These are phyloP conservation scores for Sarocladium oryzae DNA, from an alignment of 2,329 filamentous ascomycete species.

Conservation along the genomic window DNA sequence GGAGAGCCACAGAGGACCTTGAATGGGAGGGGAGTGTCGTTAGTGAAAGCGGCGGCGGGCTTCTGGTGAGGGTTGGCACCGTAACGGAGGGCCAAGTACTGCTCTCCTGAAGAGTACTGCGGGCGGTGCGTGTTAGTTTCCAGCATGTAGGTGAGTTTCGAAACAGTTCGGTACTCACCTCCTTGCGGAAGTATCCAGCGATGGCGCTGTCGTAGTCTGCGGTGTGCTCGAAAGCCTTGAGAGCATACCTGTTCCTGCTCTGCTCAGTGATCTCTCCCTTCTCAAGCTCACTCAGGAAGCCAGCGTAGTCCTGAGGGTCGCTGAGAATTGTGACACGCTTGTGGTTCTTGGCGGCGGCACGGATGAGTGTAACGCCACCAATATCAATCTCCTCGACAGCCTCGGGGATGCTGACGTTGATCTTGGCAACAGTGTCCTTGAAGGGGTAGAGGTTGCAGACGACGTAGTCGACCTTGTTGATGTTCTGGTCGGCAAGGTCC, in stretches of 20 bases:
- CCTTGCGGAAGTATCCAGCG: constrained; percentile 93
- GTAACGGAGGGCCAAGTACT: constrained; percentile 84
- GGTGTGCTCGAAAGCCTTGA: constrained; percentile 98
- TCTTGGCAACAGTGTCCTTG: constrained; percentile 95
- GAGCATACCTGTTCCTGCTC: constrained; percentile 80
- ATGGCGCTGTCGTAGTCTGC: constrained; percentile 95
- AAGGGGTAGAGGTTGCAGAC: constrained; percentile 99
- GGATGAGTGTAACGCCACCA: constrained; percentile 91
- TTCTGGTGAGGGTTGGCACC: constrained; percentile 98
- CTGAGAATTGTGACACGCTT: constrained; percentile 90
- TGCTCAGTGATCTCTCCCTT: constrained; percentile 78
- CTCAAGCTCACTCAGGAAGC: constrained; percentile 87
- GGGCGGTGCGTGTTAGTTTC: neutral
- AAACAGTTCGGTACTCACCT: constrained; percentile 26
- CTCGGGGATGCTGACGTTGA: constrained; percentile 93
- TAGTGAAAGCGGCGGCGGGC: constrained; percentile 78
- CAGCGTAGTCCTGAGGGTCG: constrained; percentile 87
- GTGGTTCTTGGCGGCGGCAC: constrained; percentile 98
- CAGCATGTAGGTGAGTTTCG: neutral
- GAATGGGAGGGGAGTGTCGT: constrained; percentile 75
- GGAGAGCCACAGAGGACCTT: constrained; percentile 85
- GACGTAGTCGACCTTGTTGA: constrained; percentile 90
- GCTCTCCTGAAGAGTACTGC: constrained; percentile 70
- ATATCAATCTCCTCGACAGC: constrained; percentile 99
- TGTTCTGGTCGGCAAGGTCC: constrained; percentile 90